Base-by-base conservation (phyloP, 78 protist species). In the Tieghemostelium lacteum region DNA sequence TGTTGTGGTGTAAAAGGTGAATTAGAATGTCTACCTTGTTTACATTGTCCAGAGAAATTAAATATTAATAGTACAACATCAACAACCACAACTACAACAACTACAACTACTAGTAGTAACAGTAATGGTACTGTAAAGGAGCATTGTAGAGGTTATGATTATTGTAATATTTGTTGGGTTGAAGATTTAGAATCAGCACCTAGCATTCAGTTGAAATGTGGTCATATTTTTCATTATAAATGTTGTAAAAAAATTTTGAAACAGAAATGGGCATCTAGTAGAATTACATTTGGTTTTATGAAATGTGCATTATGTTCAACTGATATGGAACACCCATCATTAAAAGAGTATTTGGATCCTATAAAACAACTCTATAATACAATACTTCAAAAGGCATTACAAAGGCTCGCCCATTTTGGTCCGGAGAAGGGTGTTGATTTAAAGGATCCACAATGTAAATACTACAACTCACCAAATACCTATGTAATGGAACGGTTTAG, bases 221-320 rank as follows among this genome's bases (percentile, higher is more conserved):
- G 94, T 24, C 96, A 94, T 58, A 62, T 92, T 34, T 62, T 92
- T 66, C 95, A 93, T 40, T 55, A 31, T 3, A 55, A 62, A 34
- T 94, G 96, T 52, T 71, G 85, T 55, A 24, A 55, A 42, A 54
- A 77, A 8, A 52, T 77, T 40, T 40, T 94, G 16, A 74, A 26
- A 55, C 62, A 67, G 34, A 70, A 39, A 64, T 94, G 97, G 97
- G 40, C 92, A n/a, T 37, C 76, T 16, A 65, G 94, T 16, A 58
- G 95, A 60, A 92, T 95, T 37, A 54, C 94, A 22, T 95, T 95
- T 66, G 94, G 93, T 16, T 95, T 95, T 77, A 40, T 92, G 85
- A 75, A 86, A 33, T 95, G 97, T 37, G 94, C 97, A 16, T 16
- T 95, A 7, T 95, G 97, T 75, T 31, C 75, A 8, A 22, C 31